Base-by-base conservation (phyloP, 225 moss, liverwort and hornwort genomes). In the Physcomitrellopsis africana region DNA sequence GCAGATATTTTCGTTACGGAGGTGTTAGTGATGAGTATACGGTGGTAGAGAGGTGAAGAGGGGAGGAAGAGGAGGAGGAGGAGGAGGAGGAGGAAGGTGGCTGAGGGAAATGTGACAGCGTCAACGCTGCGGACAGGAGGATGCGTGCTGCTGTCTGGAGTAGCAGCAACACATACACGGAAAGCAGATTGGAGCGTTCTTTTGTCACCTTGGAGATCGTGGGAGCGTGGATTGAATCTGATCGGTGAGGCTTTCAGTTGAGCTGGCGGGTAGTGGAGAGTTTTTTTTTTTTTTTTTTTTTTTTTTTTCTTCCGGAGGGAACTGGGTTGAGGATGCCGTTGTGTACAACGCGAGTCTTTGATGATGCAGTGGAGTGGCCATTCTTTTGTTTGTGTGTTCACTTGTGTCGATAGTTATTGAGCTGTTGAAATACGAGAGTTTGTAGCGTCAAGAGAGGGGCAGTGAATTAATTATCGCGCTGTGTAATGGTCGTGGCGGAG, bases 391-490 rank as follows among this genome's bases (percentile, higher is more conserved):
- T 37, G 32, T 2, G 32, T 37, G 32, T 7, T 1, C 32, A 37
- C 4, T 37, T 74, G 65, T n/a, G 57, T 17, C 45, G 65, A 71
- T 46, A 79, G 79, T 72, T 80, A 69, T 72, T 80, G 65, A 68
- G 58, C 71, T 72, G 79, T 62, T 79, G 47, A 10, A 79, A 73
- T 68, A 69, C 20, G 73, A 64, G 76, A 45, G 76, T 58, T 76
- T 67, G 48, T 27, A 64, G 75, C 29, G 72, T 57, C 46, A 66
- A 47, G 58, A 51, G 48, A 18, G 65, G 63, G 22, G 16, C 63
- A 44, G 11, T 16, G 24, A 67, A 68, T 76, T 76, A 20, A 73
- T 64, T 59, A 69, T 46, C 48, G 1, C 49, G 23, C 29, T 70
- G 74, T 14, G 37, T 52, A 53, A 72, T 58, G 73, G 80, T 57